Percentiles rank a stretch among this genome's conserved stretches.
These are phyloP conservation scores for Mycena filopes DNA, from an alignment of 768 basidiomycete species.

Conservation along the genomic window DNA sequence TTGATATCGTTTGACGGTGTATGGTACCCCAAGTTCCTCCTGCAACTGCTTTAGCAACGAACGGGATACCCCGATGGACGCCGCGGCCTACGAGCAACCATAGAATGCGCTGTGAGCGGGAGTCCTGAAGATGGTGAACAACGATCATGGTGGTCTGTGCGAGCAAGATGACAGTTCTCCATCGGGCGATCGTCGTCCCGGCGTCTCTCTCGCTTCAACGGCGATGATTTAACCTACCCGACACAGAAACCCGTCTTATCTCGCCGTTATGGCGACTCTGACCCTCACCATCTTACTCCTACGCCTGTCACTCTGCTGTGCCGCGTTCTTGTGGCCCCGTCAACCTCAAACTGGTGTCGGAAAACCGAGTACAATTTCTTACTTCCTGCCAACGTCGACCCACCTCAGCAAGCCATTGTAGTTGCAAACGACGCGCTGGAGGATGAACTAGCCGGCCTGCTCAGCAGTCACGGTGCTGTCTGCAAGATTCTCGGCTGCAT, in stretches of 20 bases:
- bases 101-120: constrained; percentile 60
- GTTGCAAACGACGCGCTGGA: background rate
- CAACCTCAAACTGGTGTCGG: background rate
- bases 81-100: constrained; percentile 51
- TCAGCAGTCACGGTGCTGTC: constrained; percentile 29
- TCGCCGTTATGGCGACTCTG: constrained; percentile 24
- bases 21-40: constrained; percentile 63
- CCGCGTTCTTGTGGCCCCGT: constrained; percentile 22
- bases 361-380: constrained; percentile 17
- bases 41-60: constrained; percentile 31
- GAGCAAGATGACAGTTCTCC: background rate
- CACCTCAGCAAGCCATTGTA: constrained; percentile 7
- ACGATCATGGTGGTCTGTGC: constrained; percentile 25
- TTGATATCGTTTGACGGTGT: constrained; percentile 55
- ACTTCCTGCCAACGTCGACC: constrained; percentile 1
- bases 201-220: constrained; percentile 16
- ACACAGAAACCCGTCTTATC: constrained; percentile 1
- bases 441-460: constrained; percentile 24
- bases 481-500: constrained; percentile 7
- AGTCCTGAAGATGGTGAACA: constrained; percentile 59
- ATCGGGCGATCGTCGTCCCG: constrained; percentile 8
- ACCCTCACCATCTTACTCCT: constrained; percentile 1
- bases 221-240: constrained; percentile 18
- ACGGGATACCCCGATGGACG: background rate
- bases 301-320: constrained; percentile 27